Percentiles rank a stretch among this genome's conserved stretches.
Evolutionary conservation across 495 filamentous ascomycete species (phyloP).

Genomic region (Aspergillus bridgeri): DNA sequence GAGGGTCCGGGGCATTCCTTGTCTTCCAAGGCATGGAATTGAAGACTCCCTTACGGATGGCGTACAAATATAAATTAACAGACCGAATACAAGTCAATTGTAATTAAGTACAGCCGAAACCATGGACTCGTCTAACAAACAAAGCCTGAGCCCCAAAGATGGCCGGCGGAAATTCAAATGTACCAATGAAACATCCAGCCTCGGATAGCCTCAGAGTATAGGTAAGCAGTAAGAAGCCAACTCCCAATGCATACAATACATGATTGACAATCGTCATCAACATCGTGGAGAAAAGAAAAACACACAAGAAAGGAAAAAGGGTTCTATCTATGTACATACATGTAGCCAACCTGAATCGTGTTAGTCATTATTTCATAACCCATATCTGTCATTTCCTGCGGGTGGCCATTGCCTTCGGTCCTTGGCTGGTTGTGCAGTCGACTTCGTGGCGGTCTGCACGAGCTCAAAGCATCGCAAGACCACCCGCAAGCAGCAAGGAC

Average conservation of each 20-base stretch:
- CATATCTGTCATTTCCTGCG: neutral
- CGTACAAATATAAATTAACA: too few relatives aligned
- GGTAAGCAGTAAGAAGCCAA: neutral
- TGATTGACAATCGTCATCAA: neutral
- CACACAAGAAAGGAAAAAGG: neutral
- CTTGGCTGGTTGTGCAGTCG: slow-evolving; percentile 3
- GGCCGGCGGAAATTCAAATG: neutral
- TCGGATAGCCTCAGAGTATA: neutral
- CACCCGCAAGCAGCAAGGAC: slow-evolving; percentile 18
- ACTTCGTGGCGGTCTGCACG: too few relatives aligned
- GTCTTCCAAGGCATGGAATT: too few relatives aligned
- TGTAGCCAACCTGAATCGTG: slow-evolving; percentile 1
- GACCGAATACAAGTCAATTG: neutral
- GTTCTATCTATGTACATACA: slow-evolving; percentile 6
- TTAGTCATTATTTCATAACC: slow-evolving; percentile 8
- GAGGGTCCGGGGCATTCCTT: too few relatives aligned
- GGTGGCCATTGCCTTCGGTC: neutral
- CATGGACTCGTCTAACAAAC: neutral
- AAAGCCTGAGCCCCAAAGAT: neutral
- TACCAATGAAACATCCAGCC: neutral
- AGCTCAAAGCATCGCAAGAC: slow-evolving; percentile 20
- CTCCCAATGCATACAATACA: slow-evolving; percentile 4
- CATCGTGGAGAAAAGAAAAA: slow-evolving; percentile 1
- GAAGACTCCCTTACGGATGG: too few relatives aligned
- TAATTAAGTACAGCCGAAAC: neutral